These are phyloP conservation scores for Magnolia kwangsiensis DNA, from an alignment of 164 flowering plant genomes.

Conservation along the genomic window DNA sequence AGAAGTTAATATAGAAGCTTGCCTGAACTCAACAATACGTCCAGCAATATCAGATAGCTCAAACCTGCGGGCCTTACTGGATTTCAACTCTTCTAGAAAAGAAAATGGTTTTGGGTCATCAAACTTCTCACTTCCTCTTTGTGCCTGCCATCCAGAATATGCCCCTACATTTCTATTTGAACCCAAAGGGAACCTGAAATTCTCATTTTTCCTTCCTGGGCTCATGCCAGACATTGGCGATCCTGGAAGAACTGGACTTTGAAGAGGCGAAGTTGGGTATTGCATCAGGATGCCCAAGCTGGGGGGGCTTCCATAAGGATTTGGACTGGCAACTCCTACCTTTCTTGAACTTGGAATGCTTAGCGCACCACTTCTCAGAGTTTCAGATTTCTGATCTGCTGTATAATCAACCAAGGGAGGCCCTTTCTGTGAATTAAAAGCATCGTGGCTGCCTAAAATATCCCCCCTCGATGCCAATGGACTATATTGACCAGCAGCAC, in stretches of 20 bases:
- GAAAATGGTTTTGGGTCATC: conserved; percentile 50
- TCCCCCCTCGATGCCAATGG: conserved; percentile 27
- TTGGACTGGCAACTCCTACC: conserved; percentile 28
- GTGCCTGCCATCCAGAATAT: conserved; percentile 63
- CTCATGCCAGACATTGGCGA: conserved; percentile 47
- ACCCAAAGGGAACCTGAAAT: conserved; percentile 37
- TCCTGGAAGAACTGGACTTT: conserved; percentile 61
- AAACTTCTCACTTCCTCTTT: conserved; percentile 38
- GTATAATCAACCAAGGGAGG: conserved; percentile 24
- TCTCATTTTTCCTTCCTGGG: conserved; percentile 48
- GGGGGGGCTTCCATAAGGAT: conserved; percentile 49
- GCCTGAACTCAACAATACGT: conserved; percentile 84
- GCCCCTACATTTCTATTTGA: conserved; percentile 41
- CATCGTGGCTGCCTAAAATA: conserved; percentile 28
- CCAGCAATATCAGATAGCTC: conserved; percentile 78
- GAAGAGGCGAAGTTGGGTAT: conserved; percentile 53
- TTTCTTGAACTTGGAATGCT: conserved; percentile 34
- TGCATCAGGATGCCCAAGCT: conserved; percentile 51
- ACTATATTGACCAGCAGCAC: conserved; percentile 37
- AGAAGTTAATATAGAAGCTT: conserved; percentile 8
- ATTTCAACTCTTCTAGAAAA: conserved; percentile 79
- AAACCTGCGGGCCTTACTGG: conserved; percentile 50
- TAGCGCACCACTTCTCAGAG: conserved; percentile 28
- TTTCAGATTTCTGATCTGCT: conserved; percentile 34
- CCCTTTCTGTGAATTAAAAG: conserved; percentile 24